These are phyloP conservation scores for Hypocreales sp. DNA, from an alignment of 2,329 filamentous ascomycete species.

Conservation along the genomic window DNA sequence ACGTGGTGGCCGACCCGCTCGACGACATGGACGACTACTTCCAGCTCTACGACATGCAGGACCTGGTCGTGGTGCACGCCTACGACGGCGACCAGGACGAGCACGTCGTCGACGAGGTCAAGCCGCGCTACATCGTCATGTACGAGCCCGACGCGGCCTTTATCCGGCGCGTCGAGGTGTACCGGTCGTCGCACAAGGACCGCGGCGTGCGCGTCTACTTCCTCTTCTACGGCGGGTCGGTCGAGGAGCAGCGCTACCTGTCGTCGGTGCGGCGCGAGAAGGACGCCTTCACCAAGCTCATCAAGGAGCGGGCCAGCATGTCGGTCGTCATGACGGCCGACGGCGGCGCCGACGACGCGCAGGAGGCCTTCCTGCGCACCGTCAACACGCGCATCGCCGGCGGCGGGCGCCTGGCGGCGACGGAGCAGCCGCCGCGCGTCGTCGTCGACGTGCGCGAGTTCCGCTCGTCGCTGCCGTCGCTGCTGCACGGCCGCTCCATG, in stretches of 20 bases:
- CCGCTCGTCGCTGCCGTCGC: conserved; percentile 76
- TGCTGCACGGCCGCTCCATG: conserved; percentile 80
- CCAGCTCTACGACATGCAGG: conserved; percentile 79
- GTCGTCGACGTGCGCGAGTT: conserved; percentile 96
- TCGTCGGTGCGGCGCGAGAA: conserved; percentile 87
- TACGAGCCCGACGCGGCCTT: conserved; percentile 94
- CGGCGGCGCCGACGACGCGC: conserved; percentile 56
- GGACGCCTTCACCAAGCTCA: conserved; percentile 86
- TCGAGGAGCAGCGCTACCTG: conserved; percentile 89
- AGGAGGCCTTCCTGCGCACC: conserved; percentile 85
- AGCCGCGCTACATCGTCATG: conserved; percentile 93
- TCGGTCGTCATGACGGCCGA: conserved; percentile 71
- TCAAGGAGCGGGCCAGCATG: conserved; percentile 90
- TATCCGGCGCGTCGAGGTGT: conserved; percentile 87
- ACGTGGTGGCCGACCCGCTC: conserved; percentile 60
- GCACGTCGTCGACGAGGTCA: conserved; percentile 86
- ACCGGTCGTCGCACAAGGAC: conserved; percentile 84
- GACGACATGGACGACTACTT: conserved; percentile 90
- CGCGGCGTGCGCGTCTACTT: conserved; percentile 88
- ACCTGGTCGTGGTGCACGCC: conserved; percentile 76
- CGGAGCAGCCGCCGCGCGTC: conserved; percentile 73
- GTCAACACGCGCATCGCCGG: conserved; percentile 95
- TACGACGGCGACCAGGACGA: conserved; percentile 96
- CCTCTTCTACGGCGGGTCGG: conserved; percentile 86
- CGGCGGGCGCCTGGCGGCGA: conserved; percentile 70